Evolutionary conservation across 2,329 filamentous ascomycete species (phyloP).

Genomic region (Podosphaera xanthii): DNA sequence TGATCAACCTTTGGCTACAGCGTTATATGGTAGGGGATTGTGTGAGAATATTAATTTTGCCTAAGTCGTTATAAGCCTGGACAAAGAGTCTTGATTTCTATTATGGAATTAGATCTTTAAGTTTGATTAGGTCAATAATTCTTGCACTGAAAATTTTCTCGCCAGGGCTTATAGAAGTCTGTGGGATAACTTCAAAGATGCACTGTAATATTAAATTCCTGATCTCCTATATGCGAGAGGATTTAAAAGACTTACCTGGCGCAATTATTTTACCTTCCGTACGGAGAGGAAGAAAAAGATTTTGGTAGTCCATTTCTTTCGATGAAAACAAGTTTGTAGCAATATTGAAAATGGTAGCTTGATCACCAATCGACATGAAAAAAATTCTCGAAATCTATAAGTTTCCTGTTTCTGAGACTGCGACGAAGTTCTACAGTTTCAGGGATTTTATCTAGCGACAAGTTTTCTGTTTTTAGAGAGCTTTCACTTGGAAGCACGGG

Average conservation of each 20-base stretch:
- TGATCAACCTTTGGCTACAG: neutral
- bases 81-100: slow-evolving; percentile 1
- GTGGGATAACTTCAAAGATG: no score
- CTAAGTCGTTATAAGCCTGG: slow-evolving; percentile 3
- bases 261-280: neutral
- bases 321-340: neutral
- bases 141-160: neutral
- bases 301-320: neutral
- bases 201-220: neutral
- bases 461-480: neutral
- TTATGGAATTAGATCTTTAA: neutral
- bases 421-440: no score
- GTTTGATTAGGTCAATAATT: neutral
- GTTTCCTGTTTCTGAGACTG: no score
- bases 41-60: slow-evolving; percentile 2
- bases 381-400: no score
- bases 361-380: no score
- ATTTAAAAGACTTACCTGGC: neutral
- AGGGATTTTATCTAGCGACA: neutral
- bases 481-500: no score
- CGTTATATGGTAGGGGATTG: slow-evolving; percentile 2
- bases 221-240: neutral
- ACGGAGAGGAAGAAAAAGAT: neutral
- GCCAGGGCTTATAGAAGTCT: no score
- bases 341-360: no score